phyloP scores from a whole-genome alignment of 768 basidiomycete genomes.

The Galerina marginata region DNA sequence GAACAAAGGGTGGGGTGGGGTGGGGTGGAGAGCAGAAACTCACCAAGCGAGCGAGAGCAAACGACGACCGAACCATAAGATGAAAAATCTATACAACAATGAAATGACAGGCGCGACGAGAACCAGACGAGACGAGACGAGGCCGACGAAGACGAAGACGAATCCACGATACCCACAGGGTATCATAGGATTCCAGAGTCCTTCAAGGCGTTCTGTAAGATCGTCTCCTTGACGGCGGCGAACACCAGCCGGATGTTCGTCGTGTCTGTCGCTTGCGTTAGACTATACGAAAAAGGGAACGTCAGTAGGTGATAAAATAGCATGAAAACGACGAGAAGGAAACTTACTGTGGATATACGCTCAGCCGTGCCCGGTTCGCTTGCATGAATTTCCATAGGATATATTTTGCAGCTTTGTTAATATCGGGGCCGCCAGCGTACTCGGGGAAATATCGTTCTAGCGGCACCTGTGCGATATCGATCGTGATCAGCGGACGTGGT shows the following conservation, averaged over 20 bases:
- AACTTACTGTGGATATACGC: slow-evolving; percentile 88
- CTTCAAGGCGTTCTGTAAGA: slow-evolving; percentile 84
- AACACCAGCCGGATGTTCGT: slow-evolving; percentile 83
- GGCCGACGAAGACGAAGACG: not conserved
- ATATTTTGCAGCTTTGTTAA: slow-evolving; percentile 94
- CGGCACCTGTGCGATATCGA: slow-evolving; percentile 52
- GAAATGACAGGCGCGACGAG: not conserved
- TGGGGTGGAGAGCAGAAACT: slow-evolving; percentile 5
- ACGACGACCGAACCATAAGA: not conserved
- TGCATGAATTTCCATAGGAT: slow-evolving; percentile 97
- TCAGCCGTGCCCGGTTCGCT: slow-evolving; percentile 66
- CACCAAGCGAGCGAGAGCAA: not conserved
- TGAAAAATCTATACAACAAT: not conserved
- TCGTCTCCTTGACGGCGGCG: slow-evolving; percentile 92
- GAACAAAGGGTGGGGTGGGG: too few species aligned
- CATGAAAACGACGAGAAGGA: slow-evolving; percentile 20
- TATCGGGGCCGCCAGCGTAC: slow-evolving; percentile 86
- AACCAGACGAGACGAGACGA: not conserved
- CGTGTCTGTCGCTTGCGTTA: slow-evolving; percentile 91
- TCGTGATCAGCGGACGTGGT: not conserved
- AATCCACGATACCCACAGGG: not conserved
- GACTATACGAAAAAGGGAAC: slow-evolving; percentile 38
- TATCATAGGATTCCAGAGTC: slow-evolving; percentile 78
- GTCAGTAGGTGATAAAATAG: slow-evolving; percentile 26
- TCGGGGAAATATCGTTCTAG: slow-evolving; percentile 85